These are phyloP conservation scores for Aphanomyces invadans DNA, from an alignment of 352 stramenopile genomes.

Conservation along the genomic window DNA sequence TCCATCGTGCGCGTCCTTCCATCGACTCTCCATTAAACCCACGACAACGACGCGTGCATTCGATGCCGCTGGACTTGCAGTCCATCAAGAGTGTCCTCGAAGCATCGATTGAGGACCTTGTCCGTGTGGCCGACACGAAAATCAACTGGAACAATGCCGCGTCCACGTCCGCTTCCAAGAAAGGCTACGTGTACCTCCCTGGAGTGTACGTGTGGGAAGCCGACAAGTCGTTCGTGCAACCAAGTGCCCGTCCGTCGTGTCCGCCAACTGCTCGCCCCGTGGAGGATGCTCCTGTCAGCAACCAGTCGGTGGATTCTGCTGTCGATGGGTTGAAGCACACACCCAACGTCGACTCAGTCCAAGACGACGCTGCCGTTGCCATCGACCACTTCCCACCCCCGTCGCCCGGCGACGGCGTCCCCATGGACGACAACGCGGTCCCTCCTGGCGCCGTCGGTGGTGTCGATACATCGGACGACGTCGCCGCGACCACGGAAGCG, in stretches of 20 bases:
- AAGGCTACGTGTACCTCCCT: slow-evolving; percentile 49
- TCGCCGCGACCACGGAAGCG: no score
- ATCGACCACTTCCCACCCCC: not conserved
- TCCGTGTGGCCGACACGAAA: slow-evolving; percentile 20
- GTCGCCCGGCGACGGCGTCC: no score
- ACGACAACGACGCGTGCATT: no score
- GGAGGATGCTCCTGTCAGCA: not conserved
- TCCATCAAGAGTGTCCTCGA: slow-evolving; percentile 12
- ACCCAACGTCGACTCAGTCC: not conserved
- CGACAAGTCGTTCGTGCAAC: not conserved
- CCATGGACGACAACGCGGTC: no score
- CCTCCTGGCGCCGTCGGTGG: no score
- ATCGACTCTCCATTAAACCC: not conserved
- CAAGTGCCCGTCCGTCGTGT: not conserved
- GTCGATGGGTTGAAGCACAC: not conserved
- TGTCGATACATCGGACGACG: not conserved
- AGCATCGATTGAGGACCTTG: slow-evolving; percentile 20
- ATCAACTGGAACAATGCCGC: slow-evolving; percentile 17
- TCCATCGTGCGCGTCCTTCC: not conserved
- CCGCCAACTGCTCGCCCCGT: not conserved
- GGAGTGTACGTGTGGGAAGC: slow-evolving; percentile 40
- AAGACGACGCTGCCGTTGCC: not conserved
- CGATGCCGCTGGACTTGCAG: slow-evolving; percentile 17
- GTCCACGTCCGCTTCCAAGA: not conserved
- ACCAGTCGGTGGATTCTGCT: not conserved